Conservation (phyloP, 495 filamentous ascomycete genomes). For the Podospora sp. region DNA sequence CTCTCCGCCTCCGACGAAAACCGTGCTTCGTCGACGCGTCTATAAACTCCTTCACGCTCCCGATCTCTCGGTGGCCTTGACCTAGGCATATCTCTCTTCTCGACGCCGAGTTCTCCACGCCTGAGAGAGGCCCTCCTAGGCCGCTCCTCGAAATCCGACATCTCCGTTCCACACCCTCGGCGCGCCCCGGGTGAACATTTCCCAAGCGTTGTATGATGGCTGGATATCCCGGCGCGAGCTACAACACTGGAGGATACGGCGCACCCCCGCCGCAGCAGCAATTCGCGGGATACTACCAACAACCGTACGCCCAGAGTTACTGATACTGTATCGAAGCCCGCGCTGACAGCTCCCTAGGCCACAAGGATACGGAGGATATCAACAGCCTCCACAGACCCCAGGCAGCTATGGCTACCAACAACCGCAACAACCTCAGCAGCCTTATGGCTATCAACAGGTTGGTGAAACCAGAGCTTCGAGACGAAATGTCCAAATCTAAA, state of each 20-base stretch:
- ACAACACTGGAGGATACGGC: slow-evolving; percentile 44
- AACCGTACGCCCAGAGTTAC: background rate
- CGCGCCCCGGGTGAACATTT: background rate
- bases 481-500: slow-evolving; percentile 19
- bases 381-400: slow-evolving; percentile 31
- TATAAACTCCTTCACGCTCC: slow-evolving; percentile 20
- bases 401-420: slow-evolving; percentile 50
- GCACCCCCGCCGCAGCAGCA: slow-evolving; percentile 43
- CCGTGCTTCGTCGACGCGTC: slow-evolving; percentile 2
- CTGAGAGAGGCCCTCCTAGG: slow-evolving; percentile 24
- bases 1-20: slow-evolving; percentile 1
- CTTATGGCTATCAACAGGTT: slow-evolving; percentile 39
- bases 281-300: slow-evolving; percentile 23
- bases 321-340: background rate
- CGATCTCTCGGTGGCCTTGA: background rate
- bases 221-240: slow-evolving; percentile 47
- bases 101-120: slow-evolving; percentile 17
- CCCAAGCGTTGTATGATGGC: slow-evolving; percentile 31
- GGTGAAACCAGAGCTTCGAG: background rate
- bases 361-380: slow-evolving; percentile 29
- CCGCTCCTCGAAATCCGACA: slow-evolving; percentile 12
- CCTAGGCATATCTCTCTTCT: background rate
- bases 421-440: slow-evolving; percentile 45
- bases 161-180: background rate
- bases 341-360: slow-evolving; percentile 22